These are phyloP conservation scores for Verticillium klebahnii DNA, from an alignment of 2,329 filamentous ascomycete genomes.

Conservation along the genomic window DNA sequence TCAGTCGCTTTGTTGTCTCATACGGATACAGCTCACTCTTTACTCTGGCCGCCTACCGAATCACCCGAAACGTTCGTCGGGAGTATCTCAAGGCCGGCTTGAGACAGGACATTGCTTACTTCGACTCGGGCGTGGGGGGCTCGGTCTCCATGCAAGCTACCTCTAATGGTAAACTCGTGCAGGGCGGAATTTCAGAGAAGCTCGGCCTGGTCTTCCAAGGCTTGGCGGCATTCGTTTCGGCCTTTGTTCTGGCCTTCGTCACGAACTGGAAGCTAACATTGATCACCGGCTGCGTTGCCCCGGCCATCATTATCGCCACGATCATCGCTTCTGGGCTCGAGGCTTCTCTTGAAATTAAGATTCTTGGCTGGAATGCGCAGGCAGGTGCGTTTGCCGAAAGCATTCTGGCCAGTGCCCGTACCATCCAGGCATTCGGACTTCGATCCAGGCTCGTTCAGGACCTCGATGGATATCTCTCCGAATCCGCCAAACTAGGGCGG, in stretches of 20 bases:
- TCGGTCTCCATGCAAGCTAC: slow-evolving; percentile 28
- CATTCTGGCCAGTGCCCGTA: slow-evolving; percentile 9
- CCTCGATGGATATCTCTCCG: slow-evolving; percentile 4
- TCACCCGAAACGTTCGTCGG: slow-evolving; percentile 41
- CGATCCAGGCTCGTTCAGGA: slow-evolving; percentile 7
- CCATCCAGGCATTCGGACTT: slow-evolving; percentile 13
- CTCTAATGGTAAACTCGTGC: slow-evolving; percentile 30
- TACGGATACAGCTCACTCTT: background rate
- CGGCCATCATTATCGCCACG: slow-evolving; percentile 8
- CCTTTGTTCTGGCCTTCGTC: slow-evolving; percentile 28
- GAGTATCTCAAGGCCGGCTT: slow-evolving; percentile 45
- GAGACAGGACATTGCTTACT: slow-evolving; percentile 45
- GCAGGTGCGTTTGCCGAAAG: slow-evolving; percentile 22
- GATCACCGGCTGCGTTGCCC: slow-evolving; percentile 36
- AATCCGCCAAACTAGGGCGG: slow-evolving; percentile 19
- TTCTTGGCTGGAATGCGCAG: slow-evolving; percentile 18
- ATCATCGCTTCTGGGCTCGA: slow-evolving; percentile 17
- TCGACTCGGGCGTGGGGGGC: slow-evolving; percentile 24
- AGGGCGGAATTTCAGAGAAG: slow-evolving; percentile 29
- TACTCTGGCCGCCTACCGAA: slow-evolving; percentile 42
- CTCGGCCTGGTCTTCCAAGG: slow-evolving; percentile 27
- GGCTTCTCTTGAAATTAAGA: slow-evolving; percentile 16
- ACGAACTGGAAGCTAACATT: slow-evolving; percentile 34
- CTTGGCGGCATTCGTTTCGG: slow-evolving; percentile 25
- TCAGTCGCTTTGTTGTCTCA: background rate